A percentile compares a stretch with the other conserved stretches of the same genome.
These are phyloP conservation scores for Termitomyces sp. DNA, from an alignment of 768 basidiomycete species.

Conservation along the genomic window DNA sequence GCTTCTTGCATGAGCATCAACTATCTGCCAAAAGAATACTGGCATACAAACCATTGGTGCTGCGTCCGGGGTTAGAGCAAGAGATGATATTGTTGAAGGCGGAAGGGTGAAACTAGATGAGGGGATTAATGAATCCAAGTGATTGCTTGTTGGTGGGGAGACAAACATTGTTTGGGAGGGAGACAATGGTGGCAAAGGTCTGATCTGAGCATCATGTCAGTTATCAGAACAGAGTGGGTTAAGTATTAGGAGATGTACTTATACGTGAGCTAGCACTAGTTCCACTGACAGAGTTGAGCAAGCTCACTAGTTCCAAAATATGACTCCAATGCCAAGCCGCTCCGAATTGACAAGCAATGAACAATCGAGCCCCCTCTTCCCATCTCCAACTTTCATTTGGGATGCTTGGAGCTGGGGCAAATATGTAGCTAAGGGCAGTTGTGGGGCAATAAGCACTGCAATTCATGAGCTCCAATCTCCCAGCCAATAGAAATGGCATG, in stretches of 20 bases:
- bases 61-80: slow-evolving; percentile 65
- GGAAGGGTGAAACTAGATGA: slow-evolving; percentile 35
- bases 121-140: slow-evolving; percentile 64
- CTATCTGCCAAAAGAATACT: not conserved
- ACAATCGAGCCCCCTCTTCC: too few species aligned
- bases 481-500: too few species aligned
- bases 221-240: not conserved
- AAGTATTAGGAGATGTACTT: slow-evolving; percentile 15
- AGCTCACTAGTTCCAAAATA: too few species aligned
- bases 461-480: too few species aligned
- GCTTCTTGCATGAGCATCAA: not conserved
- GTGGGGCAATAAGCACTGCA: too few species aligned
- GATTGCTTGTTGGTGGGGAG: slow-evolving; percentile 42
- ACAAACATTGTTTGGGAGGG: slow-evolving; percentile 62
- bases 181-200: slow-evolving; percentile 58
- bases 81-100: slow-evolving; percentile 61
- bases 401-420: too few species aligned
- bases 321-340: too few species aligned
- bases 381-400: too few species aligned
- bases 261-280: slow-evolving; percentile 62
- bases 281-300: slow-evolving; percentile 42
- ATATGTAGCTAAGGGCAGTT: too few species aligned
- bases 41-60: slow-evolving; percentile 41
- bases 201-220: slow-evolving; percentile 13
- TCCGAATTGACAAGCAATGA: too few species aligned